These are phyloP conservation scores for Coniophora puteana DNA, from an alignment of 1,284 basidiomycete genomes.

Conservation along the genomic window DNA sequence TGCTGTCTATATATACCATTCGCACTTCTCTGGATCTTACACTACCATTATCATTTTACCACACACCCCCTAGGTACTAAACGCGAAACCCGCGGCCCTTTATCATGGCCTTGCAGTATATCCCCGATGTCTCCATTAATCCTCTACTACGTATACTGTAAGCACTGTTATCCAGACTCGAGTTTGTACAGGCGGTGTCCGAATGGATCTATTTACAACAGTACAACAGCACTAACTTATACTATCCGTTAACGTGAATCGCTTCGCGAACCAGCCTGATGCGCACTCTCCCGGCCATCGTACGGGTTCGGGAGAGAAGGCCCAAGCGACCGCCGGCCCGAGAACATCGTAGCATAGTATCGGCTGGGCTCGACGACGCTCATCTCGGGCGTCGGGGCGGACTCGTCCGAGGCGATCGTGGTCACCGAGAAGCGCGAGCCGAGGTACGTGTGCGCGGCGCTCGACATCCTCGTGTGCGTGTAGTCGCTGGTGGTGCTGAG, in stretches of 20 bases:
- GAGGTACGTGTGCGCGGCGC: background rate
- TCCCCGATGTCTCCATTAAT: too few species aligned
- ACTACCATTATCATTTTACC: conserved; percentile 5
- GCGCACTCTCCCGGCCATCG: too few species aligned
- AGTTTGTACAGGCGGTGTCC: too few species aligned
- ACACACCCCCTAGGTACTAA: too few species aligned
- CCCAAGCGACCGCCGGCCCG: too few species aligned
- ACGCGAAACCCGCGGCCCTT: too few species aligned
- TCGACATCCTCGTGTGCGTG: background rate
- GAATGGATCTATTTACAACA: too few species aligned
- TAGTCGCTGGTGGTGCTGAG: background rate
- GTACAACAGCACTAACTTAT: too few species aligned
- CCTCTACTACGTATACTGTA: too few species aligned
- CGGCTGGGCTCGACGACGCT: background rate
- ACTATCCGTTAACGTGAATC: too few species aligned
- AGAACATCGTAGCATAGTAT: background rate
- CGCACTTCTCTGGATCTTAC: conserved; percentile 12
- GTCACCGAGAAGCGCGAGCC: conserved; percentile 7
- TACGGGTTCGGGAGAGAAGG: conserved; percentile 6
- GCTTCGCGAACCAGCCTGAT: background rate
- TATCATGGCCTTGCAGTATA: too few species aligned
- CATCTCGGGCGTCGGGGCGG: background rate
- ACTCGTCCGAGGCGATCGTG: background rate
- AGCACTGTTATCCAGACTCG: too few species aligned
- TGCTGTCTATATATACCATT: conserved; percentile 23